Conservation (phyloP, 192 early-diverging fungal species). For the Paraglomus brasilianum region DNA sequence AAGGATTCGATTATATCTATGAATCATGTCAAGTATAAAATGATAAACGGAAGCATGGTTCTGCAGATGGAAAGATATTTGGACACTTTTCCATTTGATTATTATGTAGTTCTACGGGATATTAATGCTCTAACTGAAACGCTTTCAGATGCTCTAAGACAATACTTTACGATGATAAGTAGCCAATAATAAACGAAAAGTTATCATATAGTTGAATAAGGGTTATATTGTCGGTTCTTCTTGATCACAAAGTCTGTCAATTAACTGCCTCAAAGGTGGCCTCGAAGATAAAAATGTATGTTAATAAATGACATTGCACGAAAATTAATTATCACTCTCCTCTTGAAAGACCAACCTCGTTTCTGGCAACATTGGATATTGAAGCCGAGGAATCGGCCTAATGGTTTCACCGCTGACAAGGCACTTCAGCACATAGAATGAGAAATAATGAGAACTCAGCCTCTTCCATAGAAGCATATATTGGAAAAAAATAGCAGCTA, state of each 20-base stretch:
- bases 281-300: too few relatives aligned
- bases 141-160: conserved; percentile 89
- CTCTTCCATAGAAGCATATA: conserved; percentile 81
- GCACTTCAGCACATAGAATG: conserved; percentile 68
- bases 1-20: conserved; percentile 88
- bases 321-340: too few relatives aligned
- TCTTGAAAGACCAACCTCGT: too few relatives aligned
- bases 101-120: conserved; percentile 89
- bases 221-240: too few relatives aligned
- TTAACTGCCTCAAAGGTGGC: too few relatives aligned
- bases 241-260: too few relatives aligned
- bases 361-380: conserved; percentile 78
- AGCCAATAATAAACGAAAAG: too few relatives aligned
- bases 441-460: conserved; percentile 79
- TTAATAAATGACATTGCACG: too few relatives aligned
- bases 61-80: conserved; percentile 82
- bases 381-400: conserved; percentile 73
- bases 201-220: too few relatives aligned
- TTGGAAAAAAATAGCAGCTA: conserved; percentile 86
- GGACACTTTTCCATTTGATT: conserved; percentile 97
- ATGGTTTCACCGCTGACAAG: conserved; percentile 81
- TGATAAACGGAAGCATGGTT: conserved; percentile 56
- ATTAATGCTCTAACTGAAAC: conserved; percentile 86
- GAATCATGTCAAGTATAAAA: conserved; percentile 82
- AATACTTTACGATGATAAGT: conserved; percentile 89